These are phyloP conservation scores for Fraxinus platypoda DNA, from an alignment of 305 asterid species.

Conservation along the genomic window DNA sequence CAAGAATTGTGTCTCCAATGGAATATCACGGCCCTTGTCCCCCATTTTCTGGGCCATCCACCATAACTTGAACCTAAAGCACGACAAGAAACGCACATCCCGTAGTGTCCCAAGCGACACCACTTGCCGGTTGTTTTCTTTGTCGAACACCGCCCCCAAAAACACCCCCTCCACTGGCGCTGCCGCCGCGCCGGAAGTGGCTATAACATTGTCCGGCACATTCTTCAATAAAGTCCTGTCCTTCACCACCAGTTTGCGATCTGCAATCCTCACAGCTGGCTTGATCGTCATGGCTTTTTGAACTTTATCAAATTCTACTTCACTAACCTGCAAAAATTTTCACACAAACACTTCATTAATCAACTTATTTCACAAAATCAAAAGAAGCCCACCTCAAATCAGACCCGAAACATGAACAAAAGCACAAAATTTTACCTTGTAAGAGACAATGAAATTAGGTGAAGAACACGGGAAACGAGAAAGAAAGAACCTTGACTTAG, in stretches of 20 bases:
- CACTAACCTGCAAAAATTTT: conserved; percentile 25
- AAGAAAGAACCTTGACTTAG: not conserved
- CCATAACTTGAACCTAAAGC: conserved; percentile 55
- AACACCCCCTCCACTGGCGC: conserved; percentile 74
- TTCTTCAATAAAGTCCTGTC: conserved; percentile 54
- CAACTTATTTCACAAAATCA: not conserved
- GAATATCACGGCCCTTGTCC: conserved; percentile 38
- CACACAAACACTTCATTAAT: conserved; percentile 28
- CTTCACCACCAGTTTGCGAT: conserved; percentile 62
- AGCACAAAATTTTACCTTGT: conserved; percentile 4
- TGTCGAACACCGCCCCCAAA: conserved; percentile 65
- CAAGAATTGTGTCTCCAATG: conserved; percentile 47
- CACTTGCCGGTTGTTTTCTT: conserved; percentile 68
- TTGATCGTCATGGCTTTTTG: conserved; percentile 60
- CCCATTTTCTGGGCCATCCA: conserved; percentile 62
- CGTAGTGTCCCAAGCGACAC: conserved; percentile 60
- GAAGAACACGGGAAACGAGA: not conserved
- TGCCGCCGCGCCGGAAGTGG: conserved; percentile 54
- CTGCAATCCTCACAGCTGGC: conserved; percentile 54
- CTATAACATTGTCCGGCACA: conserved; percentile 69
- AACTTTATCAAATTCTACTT: conserved; percentile 4
- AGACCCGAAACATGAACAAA: not conserved
- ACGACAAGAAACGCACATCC: conserved; percentile 60
- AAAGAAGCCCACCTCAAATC: not conserved
- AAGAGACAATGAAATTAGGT: conserved; percentile 1